Percentiles rank a stretch among this genome's conserved stretches.
These are phyloP conservation scores for Dichomitus squalens DNA, from an alignment of 1,284 basidiomycete genomes.

Conservation along the genomic window DNA sequence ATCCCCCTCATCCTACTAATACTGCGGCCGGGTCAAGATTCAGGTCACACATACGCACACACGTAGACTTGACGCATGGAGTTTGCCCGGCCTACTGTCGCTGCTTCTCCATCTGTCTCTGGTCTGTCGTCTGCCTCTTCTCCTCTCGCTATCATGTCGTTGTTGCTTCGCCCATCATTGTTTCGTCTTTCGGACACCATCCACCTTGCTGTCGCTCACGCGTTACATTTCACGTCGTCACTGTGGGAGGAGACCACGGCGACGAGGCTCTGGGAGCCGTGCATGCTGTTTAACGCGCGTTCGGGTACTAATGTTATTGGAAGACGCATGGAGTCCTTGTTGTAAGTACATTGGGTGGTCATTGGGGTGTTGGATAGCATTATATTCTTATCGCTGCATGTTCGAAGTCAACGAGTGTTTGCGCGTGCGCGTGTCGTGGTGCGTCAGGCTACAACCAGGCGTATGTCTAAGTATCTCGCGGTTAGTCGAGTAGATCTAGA, in stretches of 20 bases:
- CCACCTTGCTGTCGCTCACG: not conserved
- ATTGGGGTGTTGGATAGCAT: not conserved
- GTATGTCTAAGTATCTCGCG: too few species aligned
- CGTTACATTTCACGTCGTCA: not conserved
- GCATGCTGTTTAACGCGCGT: not conserved
- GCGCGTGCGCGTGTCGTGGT: too few species aligned
- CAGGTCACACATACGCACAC: not conserved
- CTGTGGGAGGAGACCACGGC: not conserved
- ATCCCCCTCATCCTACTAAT: not conserved
- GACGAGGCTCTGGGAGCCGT: not conserved
- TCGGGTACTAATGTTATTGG: not conserved
- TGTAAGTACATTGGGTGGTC: not conserved
- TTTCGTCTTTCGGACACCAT: not conserved
- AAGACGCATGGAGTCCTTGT: not conserved
- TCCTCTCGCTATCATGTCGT: not conserved
- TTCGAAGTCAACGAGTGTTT: not conserved
- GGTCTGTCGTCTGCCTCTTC: not conserved
- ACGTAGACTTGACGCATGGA: not conserved
- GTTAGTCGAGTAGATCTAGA: too few species aligned
- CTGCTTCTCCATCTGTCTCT: not conserved
- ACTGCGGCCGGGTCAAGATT: not conserved
- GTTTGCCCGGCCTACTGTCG: too few species aligned
- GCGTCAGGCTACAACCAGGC: too few species aligned
- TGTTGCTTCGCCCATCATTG: not conserved
- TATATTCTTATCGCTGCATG: not conserved